Evolutionary conservation across 2,329 filamentous ascomycete genomes (phyloP).

Genomic region (Cytospora chrysosperma): DNA sequence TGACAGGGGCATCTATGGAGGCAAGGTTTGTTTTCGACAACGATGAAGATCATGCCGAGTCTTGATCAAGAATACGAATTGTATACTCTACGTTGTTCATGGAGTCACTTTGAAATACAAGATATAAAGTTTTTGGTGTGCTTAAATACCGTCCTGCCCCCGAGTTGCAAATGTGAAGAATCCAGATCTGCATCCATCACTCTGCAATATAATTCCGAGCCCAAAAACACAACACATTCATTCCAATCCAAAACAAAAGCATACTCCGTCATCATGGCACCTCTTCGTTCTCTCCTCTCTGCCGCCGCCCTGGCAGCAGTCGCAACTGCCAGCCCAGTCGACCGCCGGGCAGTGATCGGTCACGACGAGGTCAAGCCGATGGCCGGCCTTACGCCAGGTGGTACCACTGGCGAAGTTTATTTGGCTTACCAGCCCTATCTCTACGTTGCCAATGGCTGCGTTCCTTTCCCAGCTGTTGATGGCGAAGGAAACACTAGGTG

Average conservation of each 20-base stretch:
- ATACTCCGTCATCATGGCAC: conserved; percentile 6
- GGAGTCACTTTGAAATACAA: too few relatives aligned
- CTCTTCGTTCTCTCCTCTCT: conserved; percentile 5
- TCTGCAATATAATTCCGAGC: too few relatives aligned
- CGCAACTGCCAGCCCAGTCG: conserved; percentile 3
- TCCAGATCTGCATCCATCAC: neutral
- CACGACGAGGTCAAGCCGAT: conserved; percentile 43
- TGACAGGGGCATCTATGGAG: neutral
- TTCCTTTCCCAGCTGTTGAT: conserved; percentile 62
- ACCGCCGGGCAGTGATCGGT: conserved; percentile 30
- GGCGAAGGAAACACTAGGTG: conserved; percentile 56
- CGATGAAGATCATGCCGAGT: neutral
- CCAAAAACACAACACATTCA: too few relatives aligned
- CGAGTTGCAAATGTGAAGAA: neutral
- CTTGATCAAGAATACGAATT: neutral
- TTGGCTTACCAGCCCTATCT: conserved; percentile 56
- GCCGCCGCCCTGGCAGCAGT: conserved; percentile 1
- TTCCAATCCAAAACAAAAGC: neutral
- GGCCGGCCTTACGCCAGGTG: conserved; percentile 52
- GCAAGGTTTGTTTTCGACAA: neutral
- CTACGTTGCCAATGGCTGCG: conserved; percentile 57
- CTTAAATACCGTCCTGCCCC: neutral
- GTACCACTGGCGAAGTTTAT: conserved; percentile 48
- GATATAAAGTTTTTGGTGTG: neutral
- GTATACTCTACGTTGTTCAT: neutral